Evolutionary conservation across 257 asterid genomes (phyloP), one percentile per base, ranked within the genome.

Genomic region (Asclepias syriaca): DNA sequence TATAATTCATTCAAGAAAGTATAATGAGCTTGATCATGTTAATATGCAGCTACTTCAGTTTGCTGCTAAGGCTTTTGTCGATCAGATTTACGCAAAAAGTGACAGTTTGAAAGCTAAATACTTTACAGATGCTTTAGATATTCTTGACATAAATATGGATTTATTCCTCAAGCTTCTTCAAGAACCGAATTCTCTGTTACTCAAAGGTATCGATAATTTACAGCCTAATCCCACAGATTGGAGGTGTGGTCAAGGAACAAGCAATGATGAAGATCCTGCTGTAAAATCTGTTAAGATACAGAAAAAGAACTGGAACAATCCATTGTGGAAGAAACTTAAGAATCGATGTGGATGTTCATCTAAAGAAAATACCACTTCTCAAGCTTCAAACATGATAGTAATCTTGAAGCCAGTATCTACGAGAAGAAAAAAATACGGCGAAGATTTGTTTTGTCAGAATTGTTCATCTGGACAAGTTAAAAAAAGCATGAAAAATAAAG

Each of bases 91-190:
- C 6, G 70, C 66, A 66, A 78, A 80, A 48, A 68, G 76, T 34
- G 46, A 66, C 39, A 65, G 45, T 76, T 80, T 73, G 2, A 83
- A 82, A 68, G 74, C 83, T 40, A 80, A 74, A 66, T 84, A 87
- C n/a, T 86, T 87, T 83, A 78, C 92, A 34, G 79, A 77, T 77
- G 87, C 90, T 60, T 75, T 88, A 74, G 90, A 90, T 69, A 70
- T 83, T 70, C 49, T 90, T 83, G 81, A 71, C 54, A 66, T 85
- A 14, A 84, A 80, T 72, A 77, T 72, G 84, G 82, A 79, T 74
- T 48, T 83, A 51, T 85, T 83, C 78, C 77, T 81, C 69, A 73
- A 87, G 59, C 77, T 84, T 74, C 64, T 83, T 14, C 81, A 82
- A 21, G 86, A 84, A 54, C 88, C 84, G 0, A 71, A 82, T 72